Base-by-base conservation (phyloP, 169 alveolate genomes). In the Blepharisma undulans region DNA sequence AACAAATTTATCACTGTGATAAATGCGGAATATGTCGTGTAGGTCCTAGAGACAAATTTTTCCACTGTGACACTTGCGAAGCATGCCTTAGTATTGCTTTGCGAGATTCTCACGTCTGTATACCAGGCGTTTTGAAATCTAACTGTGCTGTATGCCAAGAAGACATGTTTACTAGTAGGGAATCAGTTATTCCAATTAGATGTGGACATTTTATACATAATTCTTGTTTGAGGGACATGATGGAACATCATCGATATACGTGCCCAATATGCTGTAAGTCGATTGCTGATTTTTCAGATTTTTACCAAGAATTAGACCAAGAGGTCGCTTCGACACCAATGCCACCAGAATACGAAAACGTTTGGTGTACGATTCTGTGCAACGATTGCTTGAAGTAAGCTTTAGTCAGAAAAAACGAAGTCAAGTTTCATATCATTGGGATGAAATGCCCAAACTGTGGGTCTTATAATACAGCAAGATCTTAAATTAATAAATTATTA, bases 21-120 rank as follows among this genome's bases (percentile, higher is more conserved):
- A 94, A 91, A 59, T 97, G 98, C 84, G 97, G 97, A 33, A 95
- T 97, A 7, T 97, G 98, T 88, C 94, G 98, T 86, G 89, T 84
- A 21, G 98, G 98, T 22, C 96, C 96, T 0, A 76, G 77, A 25
- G 96, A 93, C 30, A 92, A 95, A 48, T 92, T 33, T 90, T 97
- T 96, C 71, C 98, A 97, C 91, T 97, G 98, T 89, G 78, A 90
- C 34, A 61, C 72, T 19, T 94, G 96, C 48, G 92, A 92, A 32
- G 89, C 91, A 34, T 94, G 96, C 85, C 76, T 91, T 10, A 7
- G 27, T 6, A 76, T 92, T 18, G n/a, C 88, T 8, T 27, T 76
- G 76, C 80, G 92, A 88, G 93, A 86, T 12, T 10, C 36, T 59
- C 96, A 94, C 86, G 19, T 61, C 27, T 94, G 96, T 72, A 80